These are phyloP conservation scores for Mycena indigotica DNA, from an alignment of 768 basidiomycete genomes.

Conservation along the genomic window DNA sequence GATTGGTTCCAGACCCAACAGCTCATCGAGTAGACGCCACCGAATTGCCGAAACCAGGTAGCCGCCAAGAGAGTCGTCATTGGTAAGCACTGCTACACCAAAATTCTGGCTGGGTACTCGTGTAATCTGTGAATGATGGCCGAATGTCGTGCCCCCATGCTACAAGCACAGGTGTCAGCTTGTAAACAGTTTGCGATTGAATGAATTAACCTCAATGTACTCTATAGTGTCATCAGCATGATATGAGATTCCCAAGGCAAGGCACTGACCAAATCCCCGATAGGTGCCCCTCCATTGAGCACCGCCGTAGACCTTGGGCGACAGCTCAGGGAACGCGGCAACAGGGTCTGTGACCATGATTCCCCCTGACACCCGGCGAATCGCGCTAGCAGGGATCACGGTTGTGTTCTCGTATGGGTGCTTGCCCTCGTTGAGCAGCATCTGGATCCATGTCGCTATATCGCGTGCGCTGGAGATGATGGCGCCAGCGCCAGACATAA, in stretches of 20 bases:
- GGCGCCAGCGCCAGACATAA: constrained; percentile 26
- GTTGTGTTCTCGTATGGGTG: constrained; percentile 14
- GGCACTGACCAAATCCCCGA: constrained; percentile 29
- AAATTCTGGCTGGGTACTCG: constrained; percentile 23
- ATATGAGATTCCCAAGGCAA: too few relatives aligned
- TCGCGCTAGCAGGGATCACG: constrained; percentile 24
- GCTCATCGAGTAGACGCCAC: constrained; percentile 29
- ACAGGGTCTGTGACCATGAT: constrained; percentile 15
- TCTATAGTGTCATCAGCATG: not conserved
- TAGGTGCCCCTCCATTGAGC: constrained; percentile 28
- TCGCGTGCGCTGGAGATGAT: constrained; percentile 27
- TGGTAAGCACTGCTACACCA: constrained; percentile 31
- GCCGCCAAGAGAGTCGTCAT: constrained; percentile 28
- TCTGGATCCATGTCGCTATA: constrained; percentile 28
- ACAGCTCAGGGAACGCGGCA: constrained; percentile 26
- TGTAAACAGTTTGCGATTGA: too few relatives aligned
- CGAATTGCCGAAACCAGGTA: constrained; percentile 25
- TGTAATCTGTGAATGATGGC: constrained; percentile 21
- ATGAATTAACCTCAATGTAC: too few relatives aligned
- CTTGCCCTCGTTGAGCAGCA: constrained; percentile 15
- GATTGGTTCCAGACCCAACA: constrained; percentile 25
- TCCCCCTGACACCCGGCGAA: constrained; percentile 21
- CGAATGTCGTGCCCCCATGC: too few relatives aligned
- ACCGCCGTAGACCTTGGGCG: constrained; percentile 29
- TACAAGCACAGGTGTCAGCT: too few relatives aligned